phyloP scores from a whole-genome alignment of 2,329 filamentous ascomycete genomes.

The Xylaria digitata region DNA sequence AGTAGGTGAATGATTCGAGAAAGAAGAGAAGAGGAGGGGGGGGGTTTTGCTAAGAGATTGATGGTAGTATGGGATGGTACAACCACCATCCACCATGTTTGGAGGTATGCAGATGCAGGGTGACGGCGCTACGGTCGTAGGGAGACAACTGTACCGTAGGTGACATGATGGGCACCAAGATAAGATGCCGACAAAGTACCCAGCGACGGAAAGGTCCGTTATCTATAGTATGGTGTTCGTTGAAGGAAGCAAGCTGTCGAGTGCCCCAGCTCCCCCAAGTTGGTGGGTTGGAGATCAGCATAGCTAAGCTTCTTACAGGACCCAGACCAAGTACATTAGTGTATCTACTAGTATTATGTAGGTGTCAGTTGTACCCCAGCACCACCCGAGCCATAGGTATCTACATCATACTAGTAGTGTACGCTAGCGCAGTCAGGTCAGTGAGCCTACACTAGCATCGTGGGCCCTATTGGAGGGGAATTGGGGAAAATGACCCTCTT shows the following conservation, averaged over 20 bases:
- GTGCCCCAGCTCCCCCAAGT: background rate
- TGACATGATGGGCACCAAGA: background rate
- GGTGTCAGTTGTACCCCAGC: too few species aligned
- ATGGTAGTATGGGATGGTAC: background rate
- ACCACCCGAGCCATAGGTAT: too few species aligned
- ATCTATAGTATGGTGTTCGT: background rate
- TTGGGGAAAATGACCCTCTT: background rate
- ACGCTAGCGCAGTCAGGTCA: background rate
- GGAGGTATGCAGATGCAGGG: background rate
- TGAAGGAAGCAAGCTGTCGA: too few species aligned
- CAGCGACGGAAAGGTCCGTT: background rate
- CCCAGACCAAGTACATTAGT: constrained; percentile 4
- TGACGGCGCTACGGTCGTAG: constrained; percentile 9
- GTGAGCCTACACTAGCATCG: too few species aligned
- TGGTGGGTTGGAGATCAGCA: constrained; percentile 5
- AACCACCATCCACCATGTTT: background rate
- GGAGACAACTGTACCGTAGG: constrained; percentile 3
- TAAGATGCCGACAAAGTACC: background rate
- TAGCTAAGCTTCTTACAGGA: constrained; percentile 16
- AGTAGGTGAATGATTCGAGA: background rate
- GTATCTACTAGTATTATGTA: too few species aligned
- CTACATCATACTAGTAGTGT: too few species aligned
- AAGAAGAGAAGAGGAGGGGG: constrained; percentile 1
- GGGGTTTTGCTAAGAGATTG: background rate
- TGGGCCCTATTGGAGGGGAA: background rate